Percentiles rank a stretch among this genome's conserved stretches.
These are phyloP conservation scores for Asclepias syriaca DNA, from an alignment of 257 asterid species.

Conservation along the genomic window DNA sequence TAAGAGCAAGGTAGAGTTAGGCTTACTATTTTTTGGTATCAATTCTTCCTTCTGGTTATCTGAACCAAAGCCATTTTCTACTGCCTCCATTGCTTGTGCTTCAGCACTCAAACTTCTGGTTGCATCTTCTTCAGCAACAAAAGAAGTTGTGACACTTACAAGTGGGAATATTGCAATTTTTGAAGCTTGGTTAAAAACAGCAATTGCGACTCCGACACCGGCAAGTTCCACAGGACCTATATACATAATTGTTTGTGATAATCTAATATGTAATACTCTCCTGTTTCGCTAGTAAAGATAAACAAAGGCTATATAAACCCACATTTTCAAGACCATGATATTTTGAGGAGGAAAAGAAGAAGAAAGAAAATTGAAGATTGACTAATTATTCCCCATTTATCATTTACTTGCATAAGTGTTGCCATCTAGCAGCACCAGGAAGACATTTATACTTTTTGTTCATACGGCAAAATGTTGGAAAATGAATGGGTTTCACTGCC, in stretches of 20 bases:
- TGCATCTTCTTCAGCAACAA: conserved; percentile 61
- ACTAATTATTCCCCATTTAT: not conserved
- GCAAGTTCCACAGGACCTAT: conserved; percentile 55
- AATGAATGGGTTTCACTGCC: not conserved
- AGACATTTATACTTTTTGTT: not conserved
- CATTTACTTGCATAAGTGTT: not conserved
- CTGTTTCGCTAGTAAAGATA: not conserved
- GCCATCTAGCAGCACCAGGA: not conserved
- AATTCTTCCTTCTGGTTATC: conserved; percentile 12
- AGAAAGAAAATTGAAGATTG: not conserved
- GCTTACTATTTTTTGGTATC: conserved; percentile 10
- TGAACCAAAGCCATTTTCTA: conserved; percentile 6
- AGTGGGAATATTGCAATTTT: conserved; percentile 59
- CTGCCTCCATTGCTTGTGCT: conserved; percentile 25
- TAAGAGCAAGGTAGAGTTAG: not conserved
- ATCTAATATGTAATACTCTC: not conserved
- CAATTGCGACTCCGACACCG: conserved; percentile 60
- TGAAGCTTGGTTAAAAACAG: conserved; percentile 51
- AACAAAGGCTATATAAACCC: not conserved
- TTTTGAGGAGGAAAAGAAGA: not conserved
- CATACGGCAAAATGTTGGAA: not conserved
- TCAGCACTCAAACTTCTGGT: conserved; percentile 15
- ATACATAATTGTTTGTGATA: not conserved
- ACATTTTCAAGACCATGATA: not conserved
- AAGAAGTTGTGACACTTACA: conserved; percentile 55